phyloP scores from a whole-genome alignment of 1,139 yeast genomes.

The Hyphopichia fennica region DNA sequence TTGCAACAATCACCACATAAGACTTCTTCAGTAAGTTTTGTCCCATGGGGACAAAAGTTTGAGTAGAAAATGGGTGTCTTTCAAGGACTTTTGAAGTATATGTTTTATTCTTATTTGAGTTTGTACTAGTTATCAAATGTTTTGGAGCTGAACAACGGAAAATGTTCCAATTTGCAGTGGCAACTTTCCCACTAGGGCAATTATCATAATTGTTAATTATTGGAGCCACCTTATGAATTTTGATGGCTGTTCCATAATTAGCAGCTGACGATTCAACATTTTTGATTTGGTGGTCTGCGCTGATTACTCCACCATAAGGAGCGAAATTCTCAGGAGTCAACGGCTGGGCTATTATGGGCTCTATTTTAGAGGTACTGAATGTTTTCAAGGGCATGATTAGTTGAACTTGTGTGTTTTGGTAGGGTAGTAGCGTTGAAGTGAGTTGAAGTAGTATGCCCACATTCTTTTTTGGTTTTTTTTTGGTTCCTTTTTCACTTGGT shows the following conservation, averaged over 20 bases:
- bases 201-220: conserved; percentile 50
- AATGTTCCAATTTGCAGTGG: conserved; percentile 75
- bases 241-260: conserved; percentile 91
- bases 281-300: conserved; percentile 46
- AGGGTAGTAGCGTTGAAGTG: not conserved
- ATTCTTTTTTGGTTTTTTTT: not conserved
- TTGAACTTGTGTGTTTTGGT: no score
- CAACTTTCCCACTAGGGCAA: conserved; percentile 46
- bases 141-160: conserved; percentile 79
- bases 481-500: not conserved
- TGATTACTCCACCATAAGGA: conserved; percentile 46
- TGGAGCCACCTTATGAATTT: conserved; percentile 72
- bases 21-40: conserved; percentile 48
- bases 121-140: conserved; percentile 44
- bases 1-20: conserved; percentile 81
- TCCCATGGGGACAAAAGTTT: conserved; percentile 90
- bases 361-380: conserved; percentile 25
- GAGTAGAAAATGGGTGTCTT: conserved; percentile 89
- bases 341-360: conserved; percentile 33
- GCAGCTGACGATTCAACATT: conserved; percentile 49
- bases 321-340: conserved; percentile 44
- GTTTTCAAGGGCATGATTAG: not conserved
- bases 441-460: not conserved
- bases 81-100: conserved; percentile 75
- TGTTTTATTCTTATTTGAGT: conserved; percentile 16